Evolutionary conservation across 768 basidiomycete species (phyloP), one percentile per base, ranked within the genome.

Genomic region (Polyporus arcularius): DNA sequence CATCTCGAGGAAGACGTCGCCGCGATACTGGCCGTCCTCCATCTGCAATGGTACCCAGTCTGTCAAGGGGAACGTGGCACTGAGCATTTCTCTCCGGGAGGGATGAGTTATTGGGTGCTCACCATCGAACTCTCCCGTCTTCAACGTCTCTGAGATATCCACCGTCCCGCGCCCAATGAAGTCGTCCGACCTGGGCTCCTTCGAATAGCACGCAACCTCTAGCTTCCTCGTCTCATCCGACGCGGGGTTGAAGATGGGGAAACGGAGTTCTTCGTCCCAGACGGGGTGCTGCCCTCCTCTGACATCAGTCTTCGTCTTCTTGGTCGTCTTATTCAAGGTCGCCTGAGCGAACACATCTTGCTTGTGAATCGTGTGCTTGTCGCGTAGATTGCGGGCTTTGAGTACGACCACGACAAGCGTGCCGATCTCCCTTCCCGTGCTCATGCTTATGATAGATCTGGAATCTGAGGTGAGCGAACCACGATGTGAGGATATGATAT

Each of bases 111-210:
- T 21, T 28, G 26, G 26, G 21, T 42, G 75, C 89, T 42, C 68
- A 94, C 95, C 92, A 72, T 98, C 96, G 63, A 94, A 95, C 74
- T 96, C 94, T 18, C 95, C 94, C 15, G 85, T 88, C 73, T 83
- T 86, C 59, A 97, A 75, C 0, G 89, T 95, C 56, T 89, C 86
- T 30, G 85, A 77, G 42, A 97, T 87, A 67, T 94, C 87, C 10
- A 97, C 78, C 18, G 79, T 76, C 5, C 85, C 90, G 70, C 86
- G 85, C 4, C 95, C 95, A 55, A 97, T 79, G 48, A 85, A 71
- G 21, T 88, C 79, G 55, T 94, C 92, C 28, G 90, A 87, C 30
- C 83, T 82, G 9, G 83, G 79, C 68, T 96, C 95, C 68, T 92
- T 86, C 16, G 92, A 83, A 77, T 83, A 96, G 69, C 92, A 93